phyloP scores from a whole-genome alignment of 768 basidiomycete genomes.

The Scleroderma citrinum region DNA sequence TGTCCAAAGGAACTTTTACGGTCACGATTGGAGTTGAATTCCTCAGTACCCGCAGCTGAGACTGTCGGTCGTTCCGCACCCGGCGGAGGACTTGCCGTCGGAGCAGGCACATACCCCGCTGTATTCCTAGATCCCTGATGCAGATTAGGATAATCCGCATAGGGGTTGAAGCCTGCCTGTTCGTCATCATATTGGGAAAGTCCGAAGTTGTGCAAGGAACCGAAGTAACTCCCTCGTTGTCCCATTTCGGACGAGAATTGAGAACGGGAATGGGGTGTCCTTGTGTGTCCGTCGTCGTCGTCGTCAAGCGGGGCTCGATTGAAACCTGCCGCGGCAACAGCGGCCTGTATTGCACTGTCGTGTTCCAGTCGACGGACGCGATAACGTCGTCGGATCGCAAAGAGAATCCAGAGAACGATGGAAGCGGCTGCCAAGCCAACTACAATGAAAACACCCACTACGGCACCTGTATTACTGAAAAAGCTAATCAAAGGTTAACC shows the following conservation, averaged over 20 bases:
- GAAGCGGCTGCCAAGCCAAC: conserved; percentile 76
- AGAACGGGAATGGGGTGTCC: conserved; percentile 13
- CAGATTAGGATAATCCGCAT: conserved; percentile 36
- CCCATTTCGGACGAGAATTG: conserved; percentile 32
- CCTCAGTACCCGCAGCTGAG: conserved; percentile 13
- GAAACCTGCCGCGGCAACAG: conserved; percentile 65
- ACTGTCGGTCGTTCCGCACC: conserved; percentile 12
- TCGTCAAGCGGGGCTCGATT: conserved; percentile 63
- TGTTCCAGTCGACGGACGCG: conserved; percentile 57
- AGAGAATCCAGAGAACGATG: conserved; percentile 64
- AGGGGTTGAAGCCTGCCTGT: conserved; percentile 42
- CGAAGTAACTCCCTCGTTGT: conserved; percentile 30
- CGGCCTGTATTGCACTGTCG: conserved; percentile 66
- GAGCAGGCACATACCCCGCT: conserved; percentile 41
- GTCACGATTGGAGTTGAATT: conserved; percentile 23
- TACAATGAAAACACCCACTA: conserved; percentile 86
- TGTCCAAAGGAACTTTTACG: conserved; percentile 34
- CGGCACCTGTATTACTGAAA: conserved; percentile 84
- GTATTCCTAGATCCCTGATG: conserved; percentile 11
- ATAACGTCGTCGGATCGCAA: conserved; percentile 62
- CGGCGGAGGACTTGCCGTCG: conserved; percentile 44
- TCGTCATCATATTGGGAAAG: conserved; percentile 26
- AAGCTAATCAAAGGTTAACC: conserved; percentile 47
- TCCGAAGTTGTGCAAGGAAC: conserved; percentile 22
- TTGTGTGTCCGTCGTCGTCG: conserved; percentile 44